phyloP scores from a whole-genome alignment of 208 protist species.

The Acanthamoeba culbertsoni region DNA sequence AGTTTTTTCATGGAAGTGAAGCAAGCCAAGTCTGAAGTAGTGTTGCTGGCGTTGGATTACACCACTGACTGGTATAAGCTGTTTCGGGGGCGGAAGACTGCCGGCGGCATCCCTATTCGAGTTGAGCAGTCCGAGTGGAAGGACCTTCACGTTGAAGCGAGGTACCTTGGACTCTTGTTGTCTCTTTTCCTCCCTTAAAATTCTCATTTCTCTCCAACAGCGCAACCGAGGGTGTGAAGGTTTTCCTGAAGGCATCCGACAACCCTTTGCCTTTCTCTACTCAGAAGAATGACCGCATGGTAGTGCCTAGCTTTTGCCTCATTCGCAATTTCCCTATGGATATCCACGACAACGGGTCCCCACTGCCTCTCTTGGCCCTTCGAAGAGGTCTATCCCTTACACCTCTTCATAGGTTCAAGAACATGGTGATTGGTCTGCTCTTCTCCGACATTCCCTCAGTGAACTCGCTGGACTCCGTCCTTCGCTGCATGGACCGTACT shows the following conservation, averaged over 20 bases:
- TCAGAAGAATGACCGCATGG: constrained; percentile 54
- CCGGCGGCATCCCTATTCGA: background rate
- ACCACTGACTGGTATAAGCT: constrained; percentile 57
- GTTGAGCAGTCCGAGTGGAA: constrained; percentile 63
- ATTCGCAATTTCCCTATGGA: constrained; percentile 66
- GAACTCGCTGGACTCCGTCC: constrained; percentile 47
- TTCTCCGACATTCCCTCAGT: constrained; percentile 59
- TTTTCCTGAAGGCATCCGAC: constrained; percentile 39
- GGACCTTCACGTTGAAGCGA: constrained; percentile 56
- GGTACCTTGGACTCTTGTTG: background rate
- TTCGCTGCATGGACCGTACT: constrained; percentile 49
- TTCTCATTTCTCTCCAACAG: background rate
- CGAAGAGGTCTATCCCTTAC: background rate
- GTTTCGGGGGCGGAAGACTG: background rate
- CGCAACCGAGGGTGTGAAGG: background rate
- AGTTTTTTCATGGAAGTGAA: background rate
- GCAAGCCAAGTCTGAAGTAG: background rate
- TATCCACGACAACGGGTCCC: constrained; percentile 55
- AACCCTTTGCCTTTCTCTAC: constrained; percentile 42
- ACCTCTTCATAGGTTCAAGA: constrained; percentile 8
- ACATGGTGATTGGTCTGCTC: constrained; percentile 59
- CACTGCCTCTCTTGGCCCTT: background rate
- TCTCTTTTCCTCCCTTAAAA: background rate
- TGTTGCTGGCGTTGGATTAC: constrained; percentile 20
- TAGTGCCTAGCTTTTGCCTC: constrained; percentile 60